Conservation (phyloP, 2,329 filamentous ascomycete genomes). For the Alternaria sp. region DNA sequence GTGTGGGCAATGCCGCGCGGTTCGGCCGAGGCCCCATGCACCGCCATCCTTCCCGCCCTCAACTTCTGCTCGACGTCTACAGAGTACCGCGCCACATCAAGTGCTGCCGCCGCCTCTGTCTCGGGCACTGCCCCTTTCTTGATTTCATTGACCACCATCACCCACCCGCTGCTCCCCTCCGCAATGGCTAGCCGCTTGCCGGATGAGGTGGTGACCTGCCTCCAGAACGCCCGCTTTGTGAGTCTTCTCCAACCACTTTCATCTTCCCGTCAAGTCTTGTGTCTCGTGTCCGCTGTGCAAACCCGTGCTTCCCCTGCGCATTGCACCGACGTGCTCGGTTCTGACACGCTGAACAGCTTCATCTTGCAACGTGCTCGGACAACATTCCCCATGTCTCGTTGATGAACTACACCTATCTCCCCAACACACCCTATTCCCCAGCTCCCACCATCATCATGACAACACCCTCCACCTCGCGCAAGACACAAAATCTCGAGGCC, state of each 20-base stretch:
- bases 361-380: constrained; percentile 87
- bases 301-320: constrained; percentile 1
- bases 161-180: constrained; percentile 3
- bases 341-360: constrained; percentile 68
- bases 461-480: constrained; percentile 79
- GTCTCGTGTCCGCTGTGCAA: neutral
- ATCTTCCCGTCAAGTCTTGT: constrained; percentile 1
- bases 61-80: constrained; percentile 13
- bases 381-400: constrained; percentile 90
- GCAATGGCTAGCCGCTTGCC: constrained; percentile 71
- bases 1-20: constrained; percentile 10
- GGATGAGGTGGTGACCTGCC: constrained; percentile 84
- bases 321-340: neutral
- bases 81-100: constrained; percentile 7
- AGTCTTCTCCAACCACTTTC: constrained; percentile 27
- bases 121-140: constrained; percentile 7
- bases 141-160: constrained; percentile 20
- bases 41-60: constrained; percentile 19
- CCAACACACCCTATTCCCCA: constrained; percentile 71
- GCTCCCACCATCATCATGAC: constrained; percentile 84
- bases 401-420: constrained; percentile 99
- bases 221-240: constrained; percentile 95
- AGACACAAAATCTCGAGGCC: constrained; percentile 79
- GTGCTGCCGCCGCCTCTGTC: constrained; percentile 4
- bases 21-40: constrained; percentile 15